Evolutionary conservation across 768 basidiomycete genomes (phyloP).

Genomic region (Thelephora ganbajun): DNA sequence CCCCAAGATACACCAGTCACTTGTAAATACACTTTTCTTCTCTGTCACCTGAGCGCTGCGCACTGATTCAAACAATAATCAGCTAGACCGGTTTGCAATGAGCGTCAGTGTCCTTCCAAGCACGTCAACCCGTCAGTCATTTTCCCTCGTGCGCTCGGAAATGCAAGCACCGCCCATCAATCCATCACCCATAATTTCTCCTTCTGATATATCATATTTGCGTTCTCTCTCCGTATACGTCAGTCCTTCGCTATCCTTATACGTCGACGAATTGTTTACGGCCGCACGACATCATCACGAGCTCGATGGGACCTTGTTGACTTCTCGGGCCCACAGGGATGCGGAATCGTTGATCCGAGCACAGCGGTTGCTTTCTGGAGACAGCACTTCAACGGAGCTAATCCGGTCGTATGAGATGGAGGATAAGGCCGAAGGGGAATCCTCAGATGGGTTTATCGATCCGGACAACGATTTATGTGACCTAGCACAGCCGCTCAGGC

Average conservation of each 20-base stretch:
- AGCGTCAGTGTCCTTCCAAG: slow-evolving; percentile 43
- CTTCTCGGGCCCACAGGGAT: slow-evolving; percentile 43
- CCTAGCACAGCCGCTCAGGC: slow-evolving; percentile 1
- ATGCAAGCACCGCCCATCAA: slow-evolving; percentile 5
- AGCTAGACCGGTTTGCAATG: slow-evolving; percentile 75
- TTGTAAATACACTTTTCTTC: slow-evolving; percentile 32
- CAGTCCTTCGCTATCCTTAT: slow-evolving; percentile 41
- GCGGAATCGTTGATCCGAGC: slow-evolving; percentile 57
- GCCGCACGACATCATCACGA: slow-evolving; percentile 59
- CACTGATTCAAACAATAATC: background rate
- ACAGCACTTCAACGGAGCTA: slow-evolving; percentile 47
- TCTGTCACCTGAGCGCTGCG: background rate
- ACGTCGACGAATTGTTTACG: slow-evolving; percentile 59
- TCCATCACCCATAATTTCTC: slow-evolving; percentile 18
- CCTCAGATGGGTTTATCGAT: slow-evolving; percentile 2
- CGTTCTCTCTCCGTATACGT: slow-evolving; percentile 21
- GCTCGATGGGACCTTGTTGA: slow-evolving; percentile 57
- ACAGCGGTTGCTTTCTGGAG: slow-evolving; percentile 47
- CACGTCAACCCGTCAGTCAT: slow-evolving; percentile 13
- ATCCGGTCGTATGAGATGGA: slow-evolving; percentile 18
- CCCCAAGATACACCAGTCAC: slow-evolving; percentile 46
- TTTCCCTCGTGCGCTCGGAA: slow-evolving; percentile 19
- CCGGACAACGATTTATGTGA: slow-evolving; percentile 2
- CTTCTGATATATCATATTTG: slow-evolving; percentile 15
- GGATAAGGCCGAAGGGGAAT: slow-evolving; percentile 7